phyloP scores from a whole-genome alignment of 345 rosid genomes.

The Eucalyptus polyanthemos region DNA sequence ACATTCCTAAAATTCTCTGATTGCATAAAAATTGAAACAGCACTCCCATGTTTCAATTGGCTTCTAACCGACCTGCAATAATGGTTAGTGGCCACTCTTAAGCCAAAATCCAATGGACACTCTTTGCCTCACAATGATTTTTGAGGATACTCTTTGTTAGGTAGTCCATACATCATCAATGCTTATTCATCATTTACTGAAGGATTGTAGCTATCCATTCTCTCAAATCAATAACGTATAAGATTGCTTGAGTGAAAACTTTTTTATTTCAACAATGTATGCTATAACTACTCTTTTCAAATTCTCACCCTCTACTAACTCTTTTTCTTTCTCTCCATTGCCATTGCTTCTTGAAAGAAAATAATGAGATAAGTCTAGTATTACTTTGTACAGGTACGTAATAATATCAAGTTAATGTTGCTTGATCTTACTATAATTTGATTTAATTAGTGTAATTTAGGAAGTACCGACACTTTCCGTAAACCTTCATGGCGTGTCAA shows the following conservation, averaged over 20 bases:
- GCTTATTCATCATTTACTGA: neutral
- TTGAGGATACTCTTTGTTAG: neutral
- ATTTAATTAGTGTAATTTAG: neutral
- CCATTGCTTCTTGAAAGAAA: neutral
- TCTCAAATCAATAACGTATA: neutral
- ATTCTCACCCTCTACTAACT: neutral
- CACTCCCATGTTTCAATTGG: fast-evolving
- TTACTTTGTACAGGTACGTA: neutral
- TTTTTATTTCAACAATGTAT: neutral
- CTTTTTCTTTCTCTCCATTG: neutral
- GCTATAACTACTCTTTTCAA: neutral
- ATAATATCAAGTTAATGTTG: neutral
- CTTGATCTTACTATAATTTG: neutral
- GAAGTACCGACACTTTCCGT: no score
- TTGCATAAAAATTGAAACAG: no score
- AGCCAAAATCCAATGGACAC: neutral
- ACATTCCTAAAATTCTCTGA: no score
- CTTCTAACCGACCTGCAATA: no score
- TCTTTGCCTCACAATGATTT: neutral
- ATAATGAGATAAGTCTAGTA: neutral
- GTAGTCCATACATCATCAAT: neutral
- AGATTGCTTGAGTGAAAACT: neutral
- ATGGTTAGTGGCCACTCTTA: no score
- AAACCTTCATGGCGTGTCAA: no score
- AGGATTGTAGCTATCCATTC: neutral